Percentiles rank a stretch among this genome's conserved stretches.
These are phyloP conservation scores for Pseudoneurospora amorphoporcata DNA, from an alignment of 495 filamentous ascomycete genomes.

Conservation along the genomic window DNA sequence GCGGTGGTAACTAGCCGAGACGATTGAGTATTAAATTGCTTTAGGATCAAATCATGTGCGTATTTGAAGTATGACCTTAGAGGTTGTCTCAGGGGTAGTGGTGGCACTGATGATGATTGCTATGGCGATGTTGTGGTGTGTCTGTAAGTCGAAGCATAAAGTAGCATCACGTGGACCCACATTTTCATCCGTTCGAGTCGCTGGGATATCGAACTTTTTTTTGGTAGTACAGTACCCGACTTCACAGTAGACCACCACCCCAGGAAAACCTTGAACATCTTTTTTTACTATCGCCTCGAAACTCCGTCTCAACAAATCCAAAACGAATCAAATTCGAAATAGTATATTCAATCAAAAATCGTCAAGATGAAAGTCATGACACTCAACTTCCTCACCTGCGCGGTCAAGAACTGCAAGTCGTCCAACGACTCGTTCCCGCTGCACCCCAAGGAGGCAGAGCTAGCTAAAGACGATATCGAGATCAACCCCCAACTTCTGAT, in stretches of 20 bases:
- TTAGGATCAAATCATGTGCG: background rate
- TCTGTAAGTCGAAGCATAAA: background rate
- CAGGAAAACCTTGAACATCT: background rate
- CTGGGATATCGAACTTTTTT: background rate
- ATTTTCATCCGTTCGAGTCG: background rate
- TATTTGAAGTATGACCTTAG: background rate
- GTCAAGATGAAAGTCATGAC: conserved; percentile 85
- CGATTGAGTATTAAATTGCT: background rate
- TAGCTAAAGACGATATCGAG: conserved; percentile 70
- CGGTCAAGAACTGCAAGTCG: conserved; percentile 84
- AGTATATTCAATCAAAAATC: background rate
- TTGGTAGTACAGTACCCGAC: background rate
- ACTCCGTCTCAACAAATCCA: background rate
- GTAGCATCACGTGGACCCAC: background rate
- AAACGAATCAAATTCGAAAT: background rate
- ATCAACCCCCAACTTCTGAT: conserved; percentile 66
- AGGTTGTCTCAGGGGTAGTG: background rate
- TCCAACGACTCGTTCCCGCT: conserved; percentile 69
- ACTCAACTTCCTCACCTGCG: conserved; percentile 94
- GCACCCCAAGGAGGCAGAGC: conserved; percentile 82
- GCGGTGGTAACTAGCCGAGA: background rate
- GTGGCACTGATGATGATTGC: background rate
- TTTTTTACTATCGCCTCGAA: background rate
- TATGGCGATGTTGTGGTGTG: background rate
- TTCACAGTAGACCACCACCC: background rate